Conservation (phyloP, 1,139 yeast species). For the Taphrina sp. region DNA sequence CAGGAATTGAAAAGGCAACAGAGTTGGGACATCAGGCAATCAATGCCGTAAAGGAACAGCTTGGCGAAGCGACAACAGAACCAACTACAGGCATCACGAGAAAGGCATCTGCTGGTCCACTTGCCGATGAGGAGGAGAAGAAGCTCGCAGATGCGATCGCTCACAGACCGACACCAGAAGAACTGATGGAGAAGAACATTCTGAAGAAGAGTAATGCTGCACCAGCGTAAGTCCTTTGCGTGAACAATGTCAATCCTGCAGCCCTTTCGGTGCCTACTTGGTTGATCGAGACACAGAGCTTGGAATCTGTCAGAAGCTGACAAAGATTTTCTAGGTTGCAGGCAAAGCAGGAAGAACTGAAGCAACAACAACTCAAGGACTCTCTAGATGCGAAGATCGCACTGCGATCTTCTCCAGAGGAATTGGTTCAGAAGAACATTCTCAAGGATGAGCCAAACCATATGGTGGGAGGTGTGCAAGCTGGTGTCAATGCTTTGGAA, state of each 20-base stretch:
- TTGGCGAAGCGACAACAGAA: constrained; percentile 1
- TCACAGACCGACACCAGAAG: constrained; percentile 23
- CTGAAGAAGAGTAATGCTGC: constrained; percentile 25
- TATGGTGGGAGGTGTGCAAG: constrained; percentile 14
- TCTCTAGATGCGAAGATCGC: constrained; percentile 23
- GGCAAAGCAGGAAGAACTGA: constrained; percentile 27
- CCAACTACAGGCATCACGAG: constrained; percentile 2
- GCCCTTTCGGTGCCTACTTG: too few species aligned
- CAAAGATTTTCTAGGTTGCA: constrained; percentile 12
- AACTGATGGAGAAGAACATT: constrained; percentile 28
- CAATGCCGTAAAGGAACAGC: constrained; percentile 9
- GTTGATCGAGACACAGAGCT: too few species aligned
- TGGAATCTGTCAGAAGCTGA: too few species aligned
- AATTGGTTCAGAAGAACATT: constrained; percentile 20
- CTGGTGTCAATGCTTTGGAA: constrained; percentile 13
- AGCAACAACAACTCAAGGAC: constrained; percentile 28
- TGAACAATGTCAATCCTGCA: background rate
- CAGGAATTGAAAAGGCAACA: constrained; percentile 8
- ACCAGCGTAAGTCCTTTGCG: constrained; percentile 6
- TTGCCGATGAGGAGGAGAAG: constrained; percentile 18
- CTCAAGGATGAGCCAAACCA: constrained; percentile 11
- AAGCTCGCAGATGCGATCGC: constrained; percentile 26
- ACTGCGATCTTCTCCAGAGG: constrained; percentile 25
- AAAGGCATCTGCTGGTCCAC: constrained; percentile 16
- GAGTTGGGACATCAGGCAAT: constrained; percentile 19